Evolutionary conservation across 139 green algal genomes (phyloP), one percentile per base, ranked within the genome.

Genomic region (Tetraselmis striata): DNA sequence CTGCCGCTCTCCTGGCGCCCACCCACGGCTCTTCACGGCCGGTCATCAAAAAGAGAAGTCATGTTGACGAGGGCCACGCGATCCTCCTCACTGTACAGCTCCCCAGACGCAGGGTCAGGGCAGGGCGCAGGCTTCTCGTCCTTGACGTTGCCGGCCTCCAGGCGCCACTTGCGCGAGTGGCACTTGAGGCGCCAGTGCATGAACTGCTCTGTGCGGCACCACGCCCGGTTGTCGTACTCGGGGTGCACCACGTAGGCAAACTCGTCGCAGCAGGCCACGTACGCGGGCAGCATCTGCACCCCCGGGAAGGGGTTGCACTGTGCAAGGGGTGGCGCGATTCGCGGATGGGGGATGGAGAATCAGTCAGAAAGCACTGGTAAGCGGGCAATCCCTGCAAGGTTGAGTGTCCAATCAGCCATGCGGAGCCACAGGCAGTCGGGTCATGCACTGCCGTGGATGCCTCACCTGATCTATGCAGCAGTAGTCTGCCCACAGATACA

Each of bases 141-240:
- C 31, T 27, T 27, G 32, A 45, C 1, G 1, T 30, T 31, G 78
- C 28, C 28, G 32, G 24, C n/a, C 29, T n/a, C 78, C 74, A 67
- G 45, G 11, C 45, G 45, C 45, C 45, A 67, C 18, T 67, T 67
- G 11, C 45, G 45, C 18, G 5, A 25, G 45, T 67, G 45, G 18
- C 45, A 74, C 78, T 86, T 86, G 74, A 77, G 26, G 74, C 74
- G 74, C 83, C 83, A 86, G 83, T 82, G 78, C 79, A 86, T 86
- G 78, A 83, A 86, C 83, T 86, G 78, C 78, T 86, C 83, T 2
- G 83, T 86, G 25, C 82, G 78, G 32, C 83, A 86, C 83, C 83
- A 86, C 1, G 83, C 83, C 24, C 83, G 83, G 59, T 86, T 30
- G 77, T 75, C 79, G 83, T 86, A 86, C 79, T 86, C 28, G 1